Conservation (phyloP, 345 rosid species). For the Eucalyptus marginata region DNA sequence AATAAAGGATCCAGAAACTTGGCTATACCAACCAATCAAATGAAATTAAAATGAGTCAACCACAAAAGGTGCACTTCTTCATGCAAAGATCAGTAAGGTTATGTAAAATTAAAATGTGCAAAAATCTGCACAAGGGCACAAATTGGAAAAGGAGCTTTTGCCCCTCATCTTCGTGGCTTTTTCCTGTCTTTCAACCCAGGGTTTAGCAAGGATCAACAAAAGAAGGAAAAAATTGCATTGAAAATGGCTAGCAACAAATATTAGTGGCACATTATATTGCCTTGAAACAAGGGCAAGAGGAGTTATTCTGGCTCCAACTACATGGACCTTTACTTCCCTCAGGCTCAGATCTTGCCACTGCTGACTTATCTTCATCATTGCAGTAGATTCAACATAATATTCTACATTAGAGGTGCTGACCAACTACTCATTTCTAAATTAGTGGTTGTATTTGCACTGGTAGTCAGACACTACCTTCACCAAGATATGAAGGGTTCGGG, state of each 20-base stretch:
- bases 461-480: neutral
- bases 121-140: neutral
- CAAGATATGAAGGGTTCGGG: neutral
- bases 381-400: neutral
- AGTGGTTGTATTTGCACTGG: neutral
- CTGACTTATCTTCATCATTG: neutral
- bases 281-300: neutral
- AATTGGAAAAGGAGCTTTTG: neutral
- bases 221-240: neutral
- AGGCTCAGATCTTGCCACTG: neutral
- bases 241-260: neutral
- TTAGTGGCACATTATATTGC: neutral
- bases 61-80: neutral
- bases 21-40: neutral
- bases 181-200: neutral
- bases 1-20: neutral
- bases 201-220: neutral
- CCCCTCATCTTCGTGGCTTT: neutral
- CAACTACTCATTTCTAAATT: neutral
- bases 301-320: neutral
- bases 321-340: neutral
- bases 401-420: neutral
- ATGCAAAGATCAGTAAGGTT: neutral
- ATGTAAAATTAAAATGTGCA: neutral
- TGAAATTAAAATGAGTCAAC: neutral